Evolutionary conservation across 202 grass and related monocot genomes (phyloP).

Genomic region (Cymbopogon flexuosus): DNA sequence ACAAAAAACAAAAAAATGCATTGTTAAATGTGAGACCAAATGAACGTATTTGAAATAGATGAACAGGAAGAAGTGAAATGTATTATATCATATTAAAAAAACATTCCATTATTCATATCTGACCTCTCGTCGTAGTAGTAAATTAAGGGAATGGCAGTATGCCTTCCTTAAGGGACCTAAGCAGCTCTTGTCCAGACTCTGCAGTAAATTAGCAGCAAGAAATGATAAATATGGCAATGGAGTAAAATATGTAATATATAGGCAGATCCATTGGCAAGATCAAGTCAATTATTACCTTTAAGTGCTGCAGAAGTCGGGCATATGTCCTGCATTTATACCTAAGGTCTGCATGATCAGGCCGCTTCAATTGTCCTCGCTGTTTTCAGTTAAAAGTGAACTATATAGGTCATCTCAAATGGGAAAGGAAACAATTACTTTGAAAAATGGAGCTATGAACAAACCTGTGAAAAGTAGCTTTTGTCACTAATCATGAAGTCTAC

Average conservation of each 20-base stretch:
- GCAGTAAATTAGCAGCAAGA: conserved; percentile 36
- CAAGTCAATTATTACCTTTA: conserved; percentile 59
- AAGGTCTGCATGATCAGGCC: conserved; percentile 97
- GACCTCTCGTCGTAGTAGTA: conserved; percentile 95
- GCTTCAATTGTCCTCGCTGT: conserved; percentile 93
- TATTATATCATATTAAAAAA: not conserved
- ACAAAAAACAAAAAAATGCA: not conserved
- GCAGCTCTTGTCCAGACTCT: conserved; percentile 94
- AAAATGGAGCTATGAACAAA: conserved; percentile 9
- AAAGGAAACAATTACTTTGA: conserved; percentile 21
- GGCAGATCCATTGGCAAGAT: conserved; percentile 6
- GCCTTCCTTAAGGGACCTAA: conserved; percentile 92
- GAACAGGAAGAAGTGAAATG: conserved; percentile 10
- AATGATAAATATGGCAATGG: conserved; percentile 24
- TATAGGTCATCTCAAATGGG: conserved; percentile 35
- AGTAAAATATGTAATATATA: conserved; percentile 21
- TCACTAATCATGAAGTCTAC: conserved; percentile 99
- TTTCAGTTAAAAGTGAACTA: conserved; percentile 44
- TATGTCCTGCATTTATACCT: conserved; percentile 99
- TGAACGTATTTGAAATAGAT: not conserved
- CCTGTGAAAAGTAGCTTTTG: conserved; percentile 99
- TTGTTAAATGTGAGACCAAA: not conserved
- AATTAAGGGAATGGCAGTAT: conserved; percentile 94
- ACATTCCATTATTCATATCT: conserved; percentile 18
- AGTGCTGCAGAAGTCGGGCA: conserved; percentile 93